Evolutionary conservation across 2,329 filamentous ascomycete species (phyloP), one percentile per base, ranked within the genome.

Genomic region (Didymella lethalis): DNA sequence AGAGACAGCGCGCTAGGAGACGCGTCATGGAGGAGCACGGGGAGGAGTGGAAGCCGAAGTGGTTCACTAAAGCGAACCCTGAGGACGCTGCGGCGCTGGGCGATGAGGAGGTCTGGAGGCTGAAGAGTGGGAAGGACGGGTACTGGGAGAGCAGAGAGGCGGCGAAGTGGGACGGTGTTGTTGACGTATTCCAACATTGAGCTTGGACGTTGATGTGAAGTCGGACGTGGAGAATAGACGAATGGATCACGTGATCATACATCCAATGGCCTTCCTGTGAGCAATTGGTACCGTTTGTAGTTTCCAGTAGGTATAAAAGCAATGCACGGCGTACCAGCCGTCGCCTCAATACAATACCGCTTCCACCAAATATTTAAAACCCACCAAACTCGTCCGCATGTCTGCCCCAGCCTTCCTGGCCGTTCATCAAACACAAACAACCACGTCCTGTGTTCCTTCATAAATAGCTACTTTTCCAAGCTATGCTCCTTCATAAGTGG

Each of bases 71-170:
- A 78, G 87, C 90, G 8, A 73, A 64, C 4, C 66, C 67, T 8
- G 69, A 71, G 11, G 74, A 71, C 34, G 75, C 69, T 23, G 71
- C 65, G 2, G 59, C 65, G 10, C 57, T 75, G 38, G 78, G 73
- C 0, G 75, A 71, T 8, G 80, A 82, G 61, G 82, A 83, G 65
- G 73, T 82, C n/a, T 84, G 82, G 82, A 68, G 87, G 69, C 77
- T 97, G 63, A 95, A 89, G 80, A 82, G 82, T 2, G 92, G 93
- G 20, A 93, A 90, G 77, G 92, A 96, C 18, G 89, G 92, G 8
- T 99, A 99, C 78, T 99, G 95, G 95, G 93, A 97, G 73, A 89
- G 92, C 78, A 85, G 94, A 61, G 84, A 82, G 2, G 85, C 81
- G 64, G 88, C 88, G 1, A 81, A 81, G 55, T 97, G 91, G 92